Evolutionary conservation across 345 rosid species (phyloP).

Genomic region (Mangifera indica): DNA sequence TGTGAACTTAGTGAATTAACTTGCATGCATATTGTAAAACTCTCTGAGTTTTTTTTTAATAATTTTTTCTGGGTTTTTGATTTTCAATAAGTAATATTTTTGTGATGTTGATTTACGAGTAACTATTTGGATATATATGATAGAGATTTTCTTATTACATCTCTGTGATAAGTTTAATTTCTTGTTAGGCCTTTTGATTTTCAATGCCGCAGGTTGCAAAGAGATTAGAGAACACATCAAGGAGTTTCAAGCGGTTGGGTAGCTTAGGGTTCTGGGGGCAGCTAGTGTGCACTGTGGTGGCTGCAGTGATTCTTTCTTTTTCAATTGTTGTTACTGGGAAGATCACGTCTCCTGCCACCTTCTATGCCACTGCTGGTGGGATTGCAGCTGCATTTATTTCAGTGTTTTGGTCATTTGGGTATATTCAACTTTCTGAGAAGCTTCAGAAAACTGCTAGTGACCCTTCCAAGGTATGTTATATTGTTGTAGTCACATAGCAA

Average conservation of each 20-base stretch:
- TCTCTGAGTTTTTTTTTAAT: background rate
- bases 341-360: slow-evolving; percentile 75
- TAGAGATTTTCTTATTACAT: background rate
- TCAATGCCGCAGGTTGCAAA: slow-evolving; percentile 65
- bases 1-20: background rate
- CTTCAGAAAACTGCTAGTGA: slow-evolving; percentile 70
- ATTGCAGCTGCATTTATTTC: slow-evolving; percentile 90
- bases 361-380: slow-evolving; percentile 86
- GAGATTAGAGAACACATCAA: slow-evolving; percentile 90
- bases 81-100: background rate
- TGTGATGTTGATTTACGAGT: background rate
- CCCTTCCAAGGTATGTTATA: slow-evolving; percentile 72
- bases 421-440: slow-evolving; percentile 81
- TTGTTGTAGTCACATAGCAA: background rate
- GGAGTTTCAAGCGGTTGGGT: slow-evolving; percentile 86
- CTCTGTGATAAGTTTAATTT: background rate
- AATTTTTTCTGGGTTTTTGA: background rate
- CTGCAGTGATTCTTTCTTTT: slow-evolving; percentile 88
- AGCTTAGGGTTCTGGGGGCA: slow-evolving; percentile 95
- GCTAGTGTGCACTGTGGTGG: slow-evolving; percentile 75
- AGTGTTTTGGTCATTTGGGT: slow-evolving; percentile 93
- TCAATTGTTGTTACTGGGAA: slow-evolving; percentile 76
- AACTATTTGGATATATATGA: background rate
- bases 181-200: background rate
- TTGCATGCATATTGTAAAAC: background rate